Evolutionary conservation across 768 basidiomycete genomes (phyloP), one percentile per base, ranked within the genome.

Genomic region (Panellus pusillus): DNA sequence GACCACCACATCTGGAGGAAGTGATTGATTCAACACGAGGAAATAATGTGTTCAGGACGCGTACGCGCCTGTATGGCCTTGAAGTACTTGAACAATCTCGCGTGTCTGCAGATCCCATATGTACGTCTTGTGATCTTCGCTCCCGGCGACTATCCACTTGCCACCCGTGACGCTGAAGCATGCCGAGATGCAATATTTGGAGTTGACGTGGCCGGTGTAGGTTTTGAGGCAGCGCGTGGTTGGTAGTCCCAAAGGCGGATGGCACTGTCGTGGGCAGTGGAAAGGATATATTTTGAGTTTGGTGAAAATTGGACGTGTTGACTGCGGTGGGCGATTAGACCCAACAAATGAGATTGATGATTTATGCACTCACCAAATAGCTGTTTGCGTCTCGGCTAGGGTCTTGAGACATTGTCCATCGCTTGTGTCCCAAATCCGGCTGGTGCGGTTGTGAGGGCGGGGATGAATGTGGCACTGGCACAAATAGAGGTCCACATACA

Each of bases 161-260:
- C 88, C 88, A 27, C 86, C 88, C 1, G 89, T 93, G 12, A 89
- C 88, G 59, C 85, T 87, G 72, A 93, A 91, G 68, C 87, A 89
- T 2, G 91, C 83, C 19, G 85, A 83, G 63, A 93, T 87, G 62
- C 91, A 94, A 63, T 86, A 96, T 67, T 88, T 89, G 20, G 83
- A 73, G 69, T 94, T 96, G 14, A 73, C 72, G 66, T 96, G 93
- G 1, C 93, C 92, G 5, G 74, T 76, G 69, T 94, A 93, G 1
- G 94, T 93, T 71, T 98, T 98, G 19, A 98, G 72, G 61, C 91
- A 91, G 50, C 90, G 86, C 0, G 91, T 88, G 0, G 87, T 89
- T 95, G 91, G 68, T 93, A 96, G 65, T 97, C 92, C 94, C 96
- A 98, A 4, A 99, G 75, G 1, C 96, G 86, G 58, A 98, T 92